Percentiles rank a stretch among this genome's conserved stretches.
Conservation (phyloP, 2,329 filamentous ascomycete genomes). For the Colletotrichum falcatum region DNA sequence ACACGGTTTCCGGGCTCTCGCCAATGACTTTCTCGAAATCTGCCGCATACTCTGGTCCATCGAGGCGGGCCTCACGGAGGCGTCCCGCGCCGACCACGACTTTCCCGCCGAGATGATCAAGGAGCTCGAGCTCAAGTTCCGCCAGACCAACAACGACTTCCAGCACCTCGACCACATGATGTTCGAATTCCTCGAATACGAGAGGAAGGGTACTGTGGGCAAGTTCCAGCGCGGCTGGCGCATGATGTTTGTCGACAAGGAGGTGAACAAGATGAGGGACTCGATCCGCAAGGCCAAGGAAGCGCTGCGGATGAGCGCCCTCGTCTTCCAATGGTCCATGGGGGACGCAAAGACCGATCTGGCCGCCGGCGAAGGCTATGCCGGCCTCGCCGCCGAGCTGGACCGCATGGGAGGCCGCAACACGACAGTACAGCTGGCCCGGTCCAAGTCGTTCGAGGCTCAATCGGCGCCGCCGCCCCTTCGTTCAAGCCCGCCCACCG, state of each 20-base stretch:
- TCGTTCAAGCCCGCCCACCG: background rate
- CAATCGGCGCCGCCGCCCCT: constrained; percentile 18
- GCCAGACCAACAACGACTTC: constrained; percentile 71
- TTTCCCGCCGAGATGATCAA: constrained; percentile 70
- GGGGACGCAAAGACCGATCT: constrained; percentile 69
- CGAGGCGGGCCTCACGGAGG: constrained; percentile 72
- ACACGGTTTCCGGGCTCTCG: constrained; percentile 68
- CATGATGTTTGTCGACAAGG: constrained; percentile 71
- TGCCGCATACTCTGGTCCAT: constrained; percentile 76
- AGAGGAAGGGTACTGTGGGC: constrained; percentile 70
- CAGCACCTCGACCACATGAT: constrained; percentile 73
- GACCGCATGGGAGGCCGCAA: constrained; percentile 59
- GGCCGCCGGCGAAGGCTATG: constrained; percentile 74
- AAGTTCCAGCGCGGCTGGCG: constrained; percentile 71
- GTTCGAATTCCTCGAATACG: constrained; percentile 69
- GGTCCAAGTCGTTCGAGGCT: constrained; percentile 47
- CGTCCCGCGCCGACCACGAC: constrained; percentile 60
- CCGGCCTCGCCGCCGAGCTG: constrained; percentile 73
- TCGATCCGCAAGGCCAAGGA: constrained; percentile 70
- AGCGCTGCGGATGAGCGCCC: constrained; percentile 71
- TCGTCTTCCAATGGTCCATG: constrained; percentile 75
- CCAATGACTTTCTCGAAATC: constrained; percentile 75
- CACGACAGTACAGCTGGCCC: constrained; percentile 45
- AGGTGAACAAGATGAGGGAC: constrained; percentile 69
- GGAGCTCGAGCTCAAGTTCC: constrained; percentile 75